phyloP scores from a whole-genome alignment of 1,284 basidiomycete species.

The Phellopilus nigrolimitatus region DNA sequence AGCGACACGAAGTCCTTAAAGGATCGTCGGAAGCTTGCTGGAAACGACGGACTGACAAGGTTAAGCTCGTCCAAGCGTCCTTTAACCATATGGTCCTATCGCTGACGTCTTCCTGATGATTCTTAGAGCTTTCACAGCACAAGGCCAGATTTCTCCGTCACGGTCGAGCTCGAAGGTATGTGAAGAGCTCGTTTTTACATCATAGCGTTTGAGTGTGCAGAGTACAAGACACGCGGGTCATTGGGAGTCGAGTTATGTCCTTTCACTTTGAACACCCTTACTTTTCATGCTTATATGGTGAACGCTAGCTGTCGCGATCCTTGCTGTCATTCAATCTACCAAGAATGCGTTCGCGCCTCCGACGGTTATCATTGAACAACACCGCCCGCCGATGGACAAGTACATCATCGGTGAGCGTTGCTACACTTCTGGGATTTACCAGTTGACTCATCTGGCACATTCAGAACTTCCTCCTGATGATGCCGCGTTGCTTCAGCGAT shows the following conservation, averaged over 20 bases:
- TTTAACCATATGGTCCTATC: too few species aligned
- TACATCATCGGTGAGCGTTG: conserved; percentile 56
- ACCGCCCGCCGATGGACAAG: conserved; percentile 74
- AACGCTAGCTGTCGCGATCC: conserved; percentile 71
- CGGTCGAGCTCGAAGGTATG: too few species aligned
- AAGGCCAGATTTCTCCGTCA: too few species aligned
- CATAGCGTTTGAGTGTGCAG: conserved; percentile 57
- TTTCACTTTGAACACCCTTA: neutral
- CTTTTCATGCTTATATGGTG: neutral
- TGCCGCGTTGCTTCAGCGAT: conserved; percentile 1
- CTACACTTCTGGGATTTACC: neutral
- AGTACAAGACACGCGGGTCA: conserved; percentile 66
- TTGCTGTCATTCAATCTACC: conserved; percentile 73
- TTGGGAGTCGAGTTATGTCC: conserved; percentile 2
- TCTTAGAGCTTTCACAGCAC: too few species aligned
- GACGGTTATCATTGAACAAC: conserved; percentile 86
- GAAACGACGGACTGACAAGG: too few species aligned
- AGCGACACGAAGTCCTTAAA: too few species aligned
- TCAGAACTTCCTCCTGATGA: conserved; percentile 79
- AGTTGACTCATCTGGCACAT: neutral
- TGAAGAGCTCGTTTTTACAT: conserved; percentile 14
- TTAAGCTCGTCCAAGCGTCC: too few species aligned
- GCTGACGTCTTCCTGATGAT: too few species aligned
- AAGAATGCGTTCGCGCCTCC: conserved; percentile 60
- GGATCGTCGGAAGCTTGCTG: too few species aligned